A percentile compares a stretch with the other conserved stretches of the same genome.
phyloP scores from a whole-genome alignment of 306 rosid genomes.

The Quercus glauca region DNA sequence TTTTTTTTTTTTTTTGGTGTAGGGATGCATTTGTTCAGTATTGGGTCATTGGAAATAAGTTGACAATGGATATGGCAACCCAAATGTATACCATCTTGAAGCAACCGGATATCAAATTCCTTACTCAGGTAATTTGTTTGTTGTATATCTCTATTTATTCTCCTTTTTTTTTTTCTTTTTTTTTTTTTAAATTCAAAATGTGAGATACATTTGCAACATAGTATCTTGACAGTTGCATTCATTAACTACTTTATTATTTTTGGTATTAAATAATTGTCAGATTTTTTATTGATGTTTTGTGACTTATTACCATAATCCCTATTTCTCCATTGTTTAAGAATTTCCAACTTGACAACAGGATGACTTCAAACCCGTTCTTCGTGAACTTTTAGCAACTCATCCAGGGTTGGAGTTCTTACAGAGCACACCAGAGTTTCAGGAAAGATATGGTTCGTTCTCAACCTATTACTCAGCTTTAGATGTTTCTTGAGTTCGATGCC shows the following conservation, averaged over 20 bases:
- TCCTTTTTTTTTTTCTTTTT: background rate
- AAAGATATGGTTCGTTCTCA: constrained; percentile 89
- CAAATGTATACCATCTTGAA: constrained; percentile 81
- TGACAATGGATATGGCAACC: constrained; percentile 81
- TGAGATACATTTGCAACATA: constrained; percentile 1
- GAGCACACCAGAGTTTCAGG: constrained; percentile 99
- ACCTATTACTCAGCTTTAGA: constrained; percentile 16
- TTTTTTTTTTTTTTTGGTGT: too few species aligned
- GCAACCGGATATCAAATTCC: constrained; percentile 78
- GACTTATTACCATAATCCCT: constrained; percentile 13
- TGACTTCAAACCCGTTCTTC: constrained; percentile 93
- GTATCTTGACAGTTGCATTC: constrained; percentile 21
- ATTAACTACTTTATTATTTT: constrained; percentile 6
- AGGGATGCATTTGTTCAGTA: constrained; percentile 83
- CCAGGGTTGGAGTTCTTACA: constrained; percentile 98
- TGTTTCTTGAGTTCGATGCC: background rate
- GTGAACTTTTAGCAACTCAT: constrained; percentile 94
- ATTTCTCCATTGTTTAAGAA: constrained; percentile 18
- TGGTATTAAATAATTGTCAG: background rate
- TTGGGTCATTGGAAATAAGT: constrained; percentile 85
- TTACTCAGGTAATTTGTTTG: constrained; percentile 68
- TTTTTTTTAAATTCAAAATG: background rate
- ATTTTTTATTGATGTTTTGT: constrained; percentile 10
- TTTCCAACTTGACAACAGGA: constrained; percentile 47
- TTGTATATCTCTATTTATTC: constrained; percentile 20